Evolutionary conservation across 2,329 filamentous ascomycete genomes (phyloP), one percentile per base, ranked within the genome.

Genomic region (Xylaria digitata): DNA sequence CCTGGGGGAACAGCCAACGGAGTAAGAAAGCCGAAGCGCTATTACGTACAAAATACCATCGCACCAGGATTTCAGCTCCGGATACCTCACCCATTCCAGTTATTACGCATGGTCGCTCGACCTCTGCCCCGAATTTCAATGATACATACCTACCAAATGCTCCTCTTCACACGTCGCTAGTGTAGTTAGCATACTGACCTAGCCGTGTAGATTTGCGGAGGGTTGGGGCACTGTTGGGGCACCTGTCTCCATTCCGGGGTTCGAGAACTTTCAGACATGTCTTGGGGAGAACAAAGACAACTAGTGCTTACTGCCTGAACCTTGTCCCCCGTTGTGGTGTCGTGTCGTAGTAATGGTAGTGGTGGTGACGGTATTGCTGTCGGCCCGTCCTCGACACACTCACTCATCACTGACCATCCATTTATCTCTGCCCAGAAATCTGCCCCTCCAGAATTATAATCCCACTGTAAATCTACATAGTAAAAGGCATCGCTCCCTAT

Each of bases 41-140:
- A 66, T 66, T 66, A 66, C 64, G 64, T 66, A 66, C 64, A 40
- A 59, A 55, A 56, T 60, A 63, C 19, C 60, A 56, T 52, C 11
- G 11, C 45, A 45, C 34, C 34, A 59, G 48, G 54, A 40, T 46
- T 54, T 13, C 55, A 43, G 52, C 21, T 17, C 11, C 17, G n/a
- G 8, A 52, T 26, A 52, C 49, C 26, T 48, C 42, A 11, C 57
- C 46, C 48, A 34, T 61, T 23, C 45, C 34, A 61, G 23, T 53
- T 53, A 40, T 40, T 40, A 15, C 11, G 37, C 37, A 40, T 40
- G 13, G 8, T 6, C 11, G 6, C 34, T 37, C 34, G 26, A 26
- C 26, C 26, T 26, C 26, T 26, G 32, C 32, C 32, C 32, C 32
- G 32, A 34, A 7, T 34, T 34, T 34, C 32, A 11, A 34, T 34